Conservation (phyloP, 305 asterid genomes). For the Caryopteris hybrid region DNA sequence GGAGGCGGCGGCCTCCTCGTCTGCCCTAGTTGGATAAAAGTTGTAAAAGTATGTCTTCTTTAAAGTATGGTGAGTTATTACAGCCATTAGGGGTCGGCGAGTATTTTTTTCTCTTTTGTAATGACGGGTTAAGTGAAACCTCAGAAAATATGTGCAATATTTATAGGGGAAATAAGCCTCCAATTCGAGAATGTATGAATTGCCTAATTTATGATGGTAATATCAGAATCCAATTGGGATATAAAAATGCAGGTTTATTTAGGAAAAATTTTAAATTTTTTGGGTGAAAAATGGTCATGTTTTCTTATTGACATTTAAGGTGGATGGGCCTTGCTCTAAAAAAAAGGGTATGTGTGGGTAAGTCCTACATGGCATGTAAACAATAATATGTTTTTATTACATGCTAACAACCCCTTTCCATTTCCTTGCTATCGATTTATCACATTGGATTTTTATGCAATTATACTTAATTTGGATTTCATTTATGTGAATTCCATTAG, state of each 20-base stretch:
- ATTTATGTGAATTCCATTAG: background rate
- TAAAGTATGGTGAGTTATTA: constrained; percentile 12
- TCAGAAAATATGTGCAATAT: background rate
- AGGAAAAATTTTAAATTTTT: background rate
- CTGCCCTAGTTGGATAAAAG: constrained; percentile 36
- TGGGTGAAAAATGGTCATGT: background rate
- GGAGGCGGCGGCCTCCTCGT: constrained; percentile 1
- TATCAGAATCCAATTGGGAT: constrained; percentile 24
- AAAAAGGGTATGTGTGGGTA: background rate
- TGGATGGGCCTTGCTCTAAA: constrained; percentile 4
- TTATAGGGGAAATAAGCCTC: constrained; percentile 19
- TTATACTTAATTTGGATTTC: constrained; percentile 6
- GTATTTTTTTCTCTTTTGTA: background rate
- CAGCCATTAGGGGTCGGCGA: constrained; percentile 16
- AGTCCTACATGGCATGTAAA: background rate
- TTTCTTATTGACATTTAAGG: background rate
- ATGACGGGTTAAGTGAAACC: background rate
- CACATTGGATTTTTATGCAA: constrained; percentile 4
- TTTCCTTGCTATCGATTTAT: background rate
- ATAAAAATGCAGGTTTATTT: background rate
- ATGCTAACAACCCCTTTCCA: background rate
- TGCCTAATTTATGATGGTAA: constrained; percentile 9
- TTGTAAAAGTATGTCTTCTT: constrained; percentile 37
- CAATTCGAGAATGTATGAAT: constrained; percentile 14
- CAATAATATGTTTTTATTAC: background rate